Evolutionary conservation across 2,329 filamentous ascomycete species (phyloP).

Genomic region (Colletotrichum musae): DNA sequence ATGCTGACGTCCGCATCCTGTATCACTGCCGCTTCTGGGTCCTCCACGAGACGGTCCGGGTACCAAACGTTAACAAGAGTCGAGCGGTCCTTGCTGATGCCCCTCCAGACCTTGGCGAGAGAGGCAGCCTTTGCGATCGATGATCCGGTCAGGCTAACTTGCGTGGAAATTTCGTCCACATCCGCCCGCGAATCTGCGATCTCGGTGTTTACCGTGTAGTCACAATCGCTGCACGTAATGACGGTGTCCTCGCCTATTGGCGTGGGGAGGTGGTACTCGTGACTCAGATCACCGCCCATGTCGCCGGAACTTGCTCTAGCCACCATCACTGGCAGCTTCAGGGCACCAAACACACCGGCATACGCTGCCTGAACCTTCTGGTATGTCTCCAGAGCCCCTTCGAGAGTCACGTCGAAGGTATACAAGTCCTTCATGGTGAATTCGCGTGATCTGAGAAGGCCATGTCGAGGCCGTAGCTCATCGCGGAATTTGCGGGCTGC

Average conservation of each 20-base stretch:
- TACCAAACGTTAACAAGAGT: conserved; percentile 81
- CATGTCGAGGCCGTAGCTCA: conserved; percentile 89
- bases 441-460: conserved; percentile 88
- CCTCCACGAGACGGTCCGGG: conserved; percentile 49
- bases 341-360: conserved; percentile 81
- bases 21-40: background rate
- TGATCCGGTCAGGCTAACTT: conserved; percentile 33
- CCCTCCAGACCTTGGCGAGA: conserved; percentile 67
- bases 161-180: conserved; percentile 6
- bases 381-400: conserved; percentile 86
- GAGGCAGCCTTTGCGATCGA: conserved; percentile 45
- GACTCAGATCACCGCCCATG: conserved; percentile 93
- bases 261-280: conserved; percentile 92
- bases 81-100: conserved; percentile 76
- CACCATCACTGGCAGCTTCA: conserved; percentile 87
- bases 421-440: conserved; percentile 99
- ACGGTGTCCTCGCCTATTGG: conserved; percentile 88
- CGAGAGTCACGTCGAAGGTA: conserved; percentile 83
- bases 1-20: conserved; percentile 58
- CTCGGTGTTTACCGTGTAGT: conserved; percentile 89
- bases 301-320: conserved; percentile 95
- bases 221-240: conserved; percentile 80
- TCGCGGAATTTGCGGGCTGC: conserved; percentile 93
- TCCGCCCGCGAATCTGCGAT: conserved; percentile 67
- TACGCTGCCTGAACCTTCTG: conserved; percentile 81